Base-by-base conservation (phyloP, 2,329 filamentous ascomycete genomes). In the Trichoderma atroviride region DNA sequence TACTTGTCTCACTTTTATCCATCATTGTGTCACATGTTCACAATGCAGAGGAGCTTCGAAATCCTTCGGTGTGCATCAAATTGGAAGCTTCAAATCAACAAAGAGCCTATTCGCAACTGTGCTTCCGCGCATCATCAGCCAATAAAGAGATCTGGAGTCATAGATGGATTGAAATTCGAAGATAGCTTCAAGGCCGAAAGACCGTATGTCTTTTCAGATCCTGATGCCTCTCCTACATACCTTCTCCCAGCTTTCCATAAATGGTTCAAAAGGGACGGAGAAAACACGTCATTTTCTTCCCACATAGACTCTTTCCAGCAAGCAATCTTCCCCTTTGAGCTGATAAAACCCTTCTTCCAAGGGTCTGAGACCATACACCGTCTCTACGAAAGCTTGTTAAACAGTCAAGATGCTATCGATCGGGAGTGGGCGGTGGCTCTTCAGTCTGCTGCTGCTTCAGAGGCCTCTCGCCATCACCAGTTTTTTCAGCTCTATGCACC, bases 401-500 rank as follows among this genome's bases (percentile, higher is more conserved):
- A 71, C 16, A 77, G 74, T 57, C 57, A 72, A 50, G 75, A 78
- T 19, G 60, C 73, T 31, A 72, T 72, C 19, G 78, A 81, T 47
- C 75, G 74, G 40, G 71, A 77, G 16, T 69, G 81, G 31, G 76
- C 77, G 6, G 75, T 74, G 24, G 77, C 79, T 14, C 73, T 80
- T 71, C 71, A 75, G 55, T 71, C 73, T 11, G 74, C 77, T 5
- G 59, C 79, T 5, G 59, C 79, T 5, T 50, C 70, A 40, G 73
- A 77, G 13, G 19, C 69, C 2, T 33, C 69, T 4, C 55, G 59
- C 2, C 64, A 63, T 9, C 72, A 78, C 61, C 78, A 74, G 35
- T 92, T 89, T 75, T 84, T 83, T 33, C 85, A 85, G 61, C 83
- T 92, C 57, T 76, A 87, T 31, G 88, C 88, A 1, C 87, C 89